Base-by-base conservation (phyloP, 2,329 filamentous ascomycete species). In the Verticillium zaregamsianum region DNA sequence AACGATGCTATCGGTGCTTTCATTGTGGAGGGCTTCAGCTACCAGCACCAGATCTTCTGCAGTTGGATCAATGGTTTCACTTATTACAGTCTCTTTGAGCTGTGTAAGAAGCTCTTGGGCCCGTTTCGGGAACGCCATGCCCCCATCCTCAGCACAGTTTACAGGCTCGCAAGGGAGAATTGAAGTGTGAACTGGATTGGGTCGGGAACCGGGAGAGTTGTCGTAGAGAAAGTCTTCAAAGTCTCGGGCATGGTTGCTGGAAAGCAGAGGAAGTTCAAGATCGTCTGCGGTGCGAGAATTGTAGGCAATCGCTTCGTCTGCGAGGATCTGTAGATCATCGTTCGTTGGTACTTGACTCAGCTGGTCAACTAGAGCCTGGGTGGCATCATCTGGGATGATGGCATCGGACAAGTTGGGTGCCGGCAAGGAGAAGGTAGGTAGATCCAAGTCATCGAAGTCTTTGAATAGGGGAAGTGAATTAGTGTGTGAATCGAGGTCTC, bases 101-200 rank as follows among this genome's bases (percentile, higher is more conserved):
- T 63, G 62, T n/a, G 17, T 25, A 49, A 58, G 65, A 20, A 61
- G 60, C 32, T 62, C 58, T 2, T 61, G 15, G 4, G 63, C 60
- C 4, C 57, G 61, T 1, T 28, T 25, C 2, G 66, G 65, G 17
- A 65, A 56, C 3, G 15, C 12, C 14, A 67, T 32, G 2, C 62
- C 63, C 14, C 62, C 66, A n/a, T 65, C 66, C 11, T 57, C 55
- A 3, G 15, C n/a, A 6, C 64, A 59, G 11, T 67, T 63, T 1
- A 66, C 40, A 23, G 62, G 65, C 11, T 63, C 59, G 4, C 57
- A 37, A 12, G 65, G 65, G 1, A 66, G 56, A 0, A 56, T 15
- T 12, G 32, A 64, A 4, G 59, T 54, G 14, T 54, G 57, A 12
- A 63, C 62, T 20, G 64, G 62, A n/a, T 31, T 57, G 7, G 57